phyloP scores from a whole-genome alignment of 495 filamentous ascomycete species.

The Aspergillus ellipticus region DNA sequence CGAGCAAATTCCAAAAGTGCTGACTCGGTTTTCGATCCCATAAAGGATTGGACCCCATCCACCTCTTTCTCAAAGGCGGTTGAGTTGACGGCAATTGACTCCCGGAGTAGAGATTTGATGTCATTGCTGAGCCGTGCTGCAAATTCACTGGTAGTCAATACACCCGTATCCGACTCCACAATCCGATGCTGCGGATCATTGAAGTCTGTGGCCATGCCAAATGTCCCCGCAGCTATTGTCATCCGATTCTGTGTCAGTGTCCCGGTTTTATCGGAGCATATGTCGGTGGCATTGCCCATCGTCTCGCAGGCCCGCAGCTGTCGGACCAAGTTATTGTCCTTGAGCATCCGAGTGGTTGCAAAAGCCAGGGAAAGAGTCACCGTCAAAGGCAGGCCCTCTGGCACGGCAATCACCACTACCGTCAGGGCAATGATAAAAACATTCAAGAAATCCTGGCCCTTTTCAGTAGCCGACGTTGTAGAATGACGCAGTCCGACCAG shows the following conservation, averaged over 20 bases:
- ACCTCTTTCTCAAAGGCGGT: constrained; percentile 73
- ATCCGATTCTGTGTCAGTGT: constrained; percentile 86
- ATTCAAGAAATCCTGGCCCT: constrained; percentile 57
- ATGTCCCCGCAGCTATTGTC: constrained; percentile 60
- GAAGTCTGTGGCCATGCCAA: constrained; percentile 35
- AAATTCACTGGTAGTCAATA: not conserved
- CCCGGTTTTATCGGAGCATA: constrained; percentile 85
- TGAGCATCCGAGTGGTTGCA: constrained; percentile 56
- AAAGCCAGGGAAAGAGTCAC: constrained; percentile 54
- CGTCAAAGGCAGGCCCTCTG: constrained; percentile 62
- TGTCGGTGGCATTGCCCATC: constrained; percentile 81
- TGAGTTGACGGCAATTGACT: constrained; percentile 71
- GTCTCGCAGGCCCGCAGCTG: constrained; percentile 69
- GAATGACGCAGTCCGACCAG: constrained; percentile 50
- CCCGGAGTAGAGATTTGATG: constrained; percentile 35
- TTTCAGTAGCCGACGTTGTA: constrained; percentile 52
- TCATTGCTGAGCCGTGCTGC: not conserved
- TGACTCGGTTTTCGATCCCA: constrained; percentile 78
- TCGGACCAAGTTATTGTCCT: constrained; percentile 60
- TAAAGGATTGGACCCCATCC: constrained; percentile 55
- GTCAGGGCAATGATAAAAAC: constrained; percentile 59
- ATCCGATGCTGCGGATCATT: constrained; percentile 18
- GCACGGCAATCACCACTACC: constrained; percentile 62
- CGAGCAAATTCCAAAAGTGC: constrained; percentile 65
- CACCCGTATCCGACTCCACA: not conserved